Evolutionary conservation across 2,329 filamentous ascomycete genomes (phyloP), one percentile per base, ranked within the genome.

Genomic region (Penicillium sp.): DNA sequence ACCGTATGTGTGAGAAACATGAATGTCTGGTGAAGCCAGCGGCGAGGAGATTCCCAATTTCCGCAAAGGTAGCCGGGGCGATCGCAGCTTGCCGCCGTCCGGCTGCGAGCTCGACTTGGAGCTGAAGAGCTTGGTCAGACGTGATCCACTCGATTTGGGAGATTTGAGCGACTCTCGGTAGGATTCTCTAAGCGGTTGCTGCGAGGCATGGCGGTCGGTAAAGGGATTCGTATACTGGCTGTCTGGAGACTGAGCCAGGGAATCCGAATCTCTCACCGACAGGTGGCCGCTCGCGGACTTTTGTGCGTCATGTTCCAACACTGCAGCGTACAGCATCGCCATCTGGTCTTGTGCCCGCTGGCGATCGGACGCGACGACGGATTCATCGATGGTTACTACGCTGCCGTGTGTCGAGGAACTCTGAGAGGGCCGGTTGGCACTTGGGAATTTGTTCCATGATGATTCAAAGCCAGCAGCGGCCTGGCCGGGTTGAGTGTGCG

Each of bases 321-420:
- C 90, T 57, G 90, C 86, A 52, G 84, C 89, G 71, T 96, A 97
- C 66, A 97, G 83, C 60, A 88, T 83, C 67, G 95, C 90, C 68
- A 96, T 83, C 66, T 95, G 87, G 55, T 84, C 77, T 67, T 93
- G 84, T 54, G 88, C 83, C 73, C 85, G 84, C 62, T 79, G 77
- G 65, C 80, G 82, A 69, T 95, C 88, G 51, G 81, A 79, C 50
- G 85, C 80, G 25, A 96, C 79, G 12, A 95, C 79, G 50, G 78
- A 78, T 50, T 85, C 83, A 66, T 96, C 89, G 50, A 96, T 87
- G 24, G 81, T 83, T 12, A 78, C 78, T 50, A 88, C 82, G 49
- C 84, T 80, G 45, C 81, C 81, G 57, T 80, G 72, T 47, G 80
- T 73, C 42, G 76, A 72, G 13, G 59, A 32, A 11, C 11, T 51